Conservation (phyloP, 129 eudicot genomes). For the Deinandra increscens region DNA sequence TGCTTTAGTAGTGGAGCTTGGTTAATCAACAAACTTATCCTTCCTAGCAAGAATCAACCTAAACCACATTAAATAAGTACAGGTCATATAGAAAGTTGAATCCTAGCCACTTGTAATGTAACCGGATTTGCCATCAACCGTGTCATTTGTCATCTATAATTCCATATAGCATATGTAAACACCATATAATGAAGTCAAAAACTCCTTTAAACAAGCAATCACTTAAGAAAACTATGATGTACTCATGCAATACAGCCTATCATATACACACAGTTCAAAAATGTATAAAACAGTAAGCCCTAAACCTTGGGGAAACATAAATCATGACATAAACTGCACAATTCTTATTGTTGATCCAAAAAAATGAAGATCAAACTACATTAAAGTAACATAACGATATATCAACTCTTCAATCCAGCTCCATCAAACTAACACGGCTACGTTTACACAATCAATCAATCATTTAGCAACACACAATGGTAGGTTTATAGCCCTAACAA, state of each 20-base stretch:
- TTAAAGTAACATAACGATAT: neutral
- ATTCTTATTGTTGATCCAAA: neutral
- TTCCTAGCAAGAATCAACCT: constrained; percentile 11
- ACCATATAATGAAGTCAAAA: neutral
- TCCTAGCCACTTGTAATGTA: neutral
- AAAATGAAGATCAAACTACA: neutral
- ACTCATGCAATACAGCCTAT: neutral
- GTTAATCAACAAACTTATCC: neutral
- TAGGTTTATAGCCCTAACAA: constrained; percentile 1
- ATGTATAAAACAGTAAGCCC: neutral
- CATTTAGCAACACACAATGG: neutral
- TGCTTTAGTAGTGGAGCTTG: constrained; percentile 19
- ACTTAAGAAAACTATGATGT: neutral
- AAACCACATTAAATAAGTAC: constrained; percentile 2
- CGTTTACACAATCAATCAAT: constrained; percentile 2
- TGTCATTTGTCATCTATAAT: neutral
- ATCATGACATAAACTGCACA: neutral
- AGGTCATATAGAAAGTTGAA: neutral
- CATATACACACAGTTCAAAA: neutral
- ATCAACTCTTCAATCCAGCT: neutral
- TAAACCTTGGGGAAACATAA: neutral
- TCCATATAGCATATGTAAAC: neutral
- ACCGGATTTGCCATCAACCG: neutral
- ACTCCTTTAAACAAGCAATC: neutral
- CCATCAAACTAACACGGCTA: neutral